Conservation (phyloP, 306 rosid species). For the Alnus glutinosa region DNA sequence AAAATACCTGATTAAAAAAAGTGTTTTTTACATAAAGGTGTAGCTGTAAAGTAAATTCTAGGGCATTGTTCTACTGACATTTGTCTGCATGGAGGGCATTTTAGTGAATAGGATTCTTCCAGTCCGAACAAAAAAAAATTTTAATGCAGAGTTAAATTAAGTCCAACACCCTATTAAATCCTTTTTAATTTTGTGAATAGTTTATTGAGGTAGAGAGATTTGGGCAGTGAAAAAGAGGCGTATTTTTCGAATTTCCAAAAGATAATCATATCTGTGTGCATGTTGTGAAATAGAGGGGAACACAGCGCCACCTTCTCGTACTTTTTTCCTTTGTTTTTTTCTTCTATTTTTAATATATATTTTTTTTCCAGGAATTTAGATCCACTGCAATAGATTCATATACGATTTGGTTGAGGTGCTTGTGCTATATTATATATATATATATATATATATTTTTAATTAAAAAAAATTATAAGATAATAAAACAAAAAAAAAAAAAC, state of each 20-base stretch:
- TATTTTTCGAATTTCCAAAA: constrained; percentile 38
- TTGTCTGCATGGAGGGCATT: constrained; percentile 1
- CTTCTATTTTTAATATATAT: not conserved
- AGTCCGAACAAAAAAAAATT: not conserved
- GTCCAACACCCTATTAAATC: too few relatives aligned
- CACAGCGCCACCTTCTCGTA: constrained; percentile 77
- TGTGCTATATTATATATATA: too few relatives aligned
- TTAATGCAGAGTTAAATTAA: not conserved
- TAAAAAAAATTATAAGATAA: too few relatives aligned
- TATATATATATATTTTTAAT: too few relatives aligned
- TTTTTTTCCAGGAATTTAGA: too few relatives aligned
- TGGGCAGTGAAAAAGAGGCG: constrained; percentile 62
- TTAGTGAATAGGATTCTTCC: too few relatives aligned
- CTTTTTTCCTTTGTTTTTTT: constrained; percentile 22
- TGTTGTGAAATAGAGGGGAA: constrained; percentile 45
- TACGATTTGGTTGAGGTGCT: too few relatives aligned
- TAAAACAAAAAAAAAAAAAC: too few relatives aligned
- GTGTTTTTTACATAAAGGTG: not conserved
- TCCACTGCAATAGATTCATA: too few relatives aligned
- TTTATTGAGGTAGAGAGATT: constrained; percentile 49
- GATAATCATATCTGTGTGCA: constrained; percentile 40
- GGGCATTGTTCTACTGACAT: constrained; percentile 7
- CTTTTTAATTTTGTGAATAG: constrained; percentile 1
- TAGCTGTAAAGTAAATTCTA: constrained; percentile 34
- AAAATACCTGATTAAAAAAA: not conserved